These are phyloP conservation scores for Colletotrichum neosansevieriae DNA, from an alignment of 2,329 filamentous ascomycete genomes.

Conservation along the genomic window DNA sequence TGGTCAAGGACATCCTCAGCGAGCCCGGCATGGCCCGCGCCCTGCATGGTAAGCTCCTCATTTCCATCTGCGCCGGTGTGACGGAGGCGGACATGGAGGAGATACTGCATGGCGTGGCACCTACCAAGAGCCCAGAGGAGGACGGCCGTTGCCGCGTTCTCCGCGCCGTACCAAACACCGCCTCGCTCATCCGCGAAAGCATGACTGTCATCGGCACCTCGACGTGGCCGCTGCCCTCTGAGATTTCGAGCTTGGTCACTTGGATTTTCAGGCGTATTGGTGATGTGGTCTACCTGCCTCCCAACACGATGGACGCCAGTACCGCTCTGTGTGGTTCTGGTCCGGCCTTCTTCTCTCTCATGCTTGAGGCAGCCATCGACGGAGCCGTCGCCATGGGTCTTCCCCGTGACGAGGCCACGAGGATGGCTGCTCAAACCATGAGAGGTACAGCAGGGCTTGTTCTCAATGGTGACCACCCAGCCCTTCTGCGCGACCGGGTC, in stretches of 20 bases:
- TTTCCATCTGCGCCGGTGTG: slow-evolving; percentile 85
- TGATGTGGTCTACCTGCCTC: slow-evolving; percentile 75
- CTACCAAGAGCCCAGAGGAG: slow-evolving; percentile 58
- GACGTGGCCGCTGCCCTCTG: slow-evolving; percentile 66
- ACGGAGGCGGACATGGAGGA: slow-evolving; percentile 75
- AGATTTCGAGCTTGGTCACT: slow-evolving; percentile 69
- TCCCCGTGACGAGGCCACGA: slow-evolving; percentile 76
- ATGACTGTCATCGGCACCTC: slow-evolving; percentile 84
- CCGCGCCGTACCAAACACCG: slow-evolving; percentile 87
- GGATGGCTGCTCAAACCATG: slow-evolving; percentile 86
- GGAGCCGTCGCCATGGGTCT: slow-evolving; percentile 84
- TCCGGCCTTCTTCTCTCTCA: slow-evolving; percentile 80
- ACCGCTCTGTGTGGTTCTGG: slow-evolving; percentile 82
- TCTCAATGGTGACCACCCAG: slow-evolving; percentile 79
- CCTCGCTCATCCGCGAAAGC: slow-evolving; percentile 80
- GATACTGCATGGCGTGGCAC: slow-evolving; percentile 69
- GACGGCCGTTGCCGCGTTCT: slow-evolving; percentile 73
- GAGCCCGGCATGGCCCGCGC: slow-evolving; percentile 78
- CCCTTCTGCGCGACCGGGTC: slow-evolving; percentile 80
- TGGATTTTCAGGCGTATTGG: slow-evolving; percentile 85
- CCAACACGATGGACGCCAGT: slow-evolving; percentile 76
- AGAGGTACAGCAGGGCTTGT: slow-evolving; percentile 78
- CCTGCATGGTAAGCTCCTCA: slow-evolving; percentile 81
- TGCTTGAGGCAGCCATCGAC: slow-evolving; percentile 81
- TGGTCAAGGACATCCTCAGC: slow-evolving; percentile 75